Evolutionary conservation across 1,284 basidiomycete species (phyloP), one percentile per base, ranked within the genome.

Genomic region (Boletus smithii): DNA sequence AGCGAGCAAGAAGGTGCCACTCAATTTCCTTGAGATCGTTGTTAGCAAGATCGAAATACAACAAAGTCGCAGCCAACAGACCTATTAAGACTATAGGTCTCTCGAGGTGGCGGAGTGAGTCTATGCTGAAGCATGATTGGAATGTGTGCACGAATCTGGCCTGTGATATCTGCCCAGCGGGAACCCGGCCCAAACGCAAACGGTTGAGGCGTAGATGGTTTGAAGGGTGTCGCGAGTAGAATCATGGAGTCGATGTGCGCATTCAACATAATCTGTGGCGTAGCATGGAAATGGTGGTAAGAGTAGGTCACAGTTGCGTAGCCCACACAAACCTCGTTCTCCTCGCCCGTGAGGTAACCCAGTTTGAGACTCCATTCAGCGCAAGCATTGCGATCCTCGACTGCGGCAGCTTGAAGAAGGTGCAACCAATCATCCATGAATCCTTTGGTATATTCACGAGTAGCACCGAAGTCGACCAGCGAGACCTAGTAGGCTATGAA

Each of bases 381-480:
- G 63, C 94, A 97, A 10, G 71, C 80, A 13, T 78, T 73, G 22
- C 80, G 71, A 65, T 97, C 86, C 39, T 83, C 83, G 0, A 65
- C 61, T 13, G 91, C 80, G 0, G 93, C 94, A 0, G 91, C 87
- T 51, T 79, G 77, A 16, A 99, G 77, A 17, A 98, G 76, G 23
- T 74, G 73, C 52, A 91, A 76, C 92, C 94, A 99, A 46, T 76
- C 74, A 65, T 95, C 88, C 72, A 97, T 95, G 63, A 99, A 99
- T 50, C 79, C 77, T 54, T 83, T 83, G 2, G 81, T 78, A 69
- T 98, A 99, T 55, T 84, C 83, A 32, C 95, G 78, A 0, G 91
- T 92, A 3, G 97, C 95, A 20, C 95, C 97, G 59, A 99, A 98
- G 69, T 99, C 95, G 50, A 99, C 91, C 17, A 99, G 74, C 59